These are phyloP conservation scores for Trypanosoma mega DNA, from an alignment of 208 protist genomes.

Conservation along the genomic window DNA sequence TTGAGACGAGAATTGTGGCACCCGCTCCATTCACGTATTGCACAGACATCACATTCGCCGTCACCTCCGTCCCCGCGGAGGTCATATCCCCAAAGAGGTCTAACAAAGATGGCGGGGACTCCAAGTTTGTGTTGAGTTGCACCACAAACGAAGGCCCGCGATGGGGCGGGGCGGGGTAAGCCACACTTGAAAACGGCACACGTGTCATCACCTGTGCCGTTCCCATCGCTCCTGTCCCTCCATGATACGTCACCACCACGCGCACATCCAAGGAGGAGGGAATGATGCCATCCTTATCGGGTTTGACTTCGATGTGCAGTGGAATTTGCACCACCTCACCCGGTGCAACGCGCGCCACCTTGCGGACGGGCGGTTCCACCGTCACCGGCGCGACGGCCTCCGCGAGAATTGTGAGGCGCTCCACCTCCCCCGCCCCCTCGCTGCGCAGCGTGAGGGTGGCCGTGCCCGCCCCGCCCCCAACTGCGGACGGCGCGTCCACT, in stretches of 20 bases:
- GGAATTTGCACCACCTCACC: slow-evolving; percentile 33
- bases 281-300: slow-evolving; percentile 56
- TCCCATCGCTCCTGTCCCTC: slow-evolving; percentile 28
- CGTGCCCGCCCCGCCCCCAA: not conserved
- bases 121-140: slow-evolving; percentile 90
- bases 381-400: slow-evolving; percentile 46
- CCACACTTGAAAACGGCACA: slow-evolving; percentile 75
- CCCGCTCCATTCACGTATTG: slow-evolving; percentile 87
- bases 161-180: slow-evolving; percentile 52
- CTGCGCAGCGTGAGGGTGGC: slow-evolving; percentile 15
- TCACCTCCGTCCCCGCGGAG: slow-evolving; percentile 24
- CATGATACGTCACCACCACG: slow-evolving; percentile 51
- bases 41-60: slow-evolving; percentile 77
- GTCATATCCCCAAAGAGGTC: slow-evolving; percentile 88
- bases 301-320: slow-evolving; percentile 36
- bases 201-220: slow-evolving; percentile 29
- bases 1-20: slow-evolving; percentile 90
- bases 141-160: slow-evolving; percentile 76
- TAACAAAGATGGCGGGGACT: slow-evolving; percentile 57
- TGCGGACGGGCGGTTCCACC: slow-evolving; percentile 25
- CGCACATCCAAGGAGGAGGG: slow-evolving; percentile 70
- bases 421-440: not conserved
- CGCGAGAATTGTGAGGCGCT: slow-evolving; percentile 43
- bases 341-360: slow-evolving; percentile 28
- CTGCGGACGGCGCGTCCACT: slow-evolving; percentile 5